phyloP scores from a whole-genome alignment of 441 rosid species.

The Bruguiera hainesii region DNA sequence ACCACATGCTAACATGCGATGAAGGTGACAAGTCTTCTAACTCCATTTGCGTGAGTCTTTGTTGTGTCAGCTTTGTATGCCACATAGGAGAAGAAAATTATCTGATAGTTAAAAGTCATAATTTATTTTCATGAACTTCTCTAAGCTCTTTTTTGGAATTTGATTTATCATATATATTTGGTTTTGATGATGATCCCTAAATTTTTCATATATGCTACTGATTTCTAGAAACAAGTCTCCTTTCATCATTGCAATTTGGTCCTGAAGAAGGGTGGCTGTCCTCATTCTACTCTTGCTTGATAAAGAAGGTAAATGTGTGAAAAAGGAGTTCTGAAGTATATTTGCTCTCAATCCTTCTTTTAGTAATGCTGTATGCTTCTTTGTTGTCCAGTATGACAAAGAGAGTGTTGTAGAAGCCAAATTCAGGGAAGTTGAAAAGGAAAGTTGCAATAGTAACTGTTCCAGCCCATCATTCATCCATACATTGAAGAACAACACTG shows the following conservation, averaged over 20 bases:
- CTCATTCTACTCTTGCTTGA: constrained; percentile 85
- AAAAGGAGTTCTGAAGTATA: neutral
- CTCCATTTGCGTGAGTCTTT: constrained; percentile 9
- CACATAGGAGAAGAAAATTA: too few species aligned
- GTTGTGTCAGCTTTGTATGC: neutral
- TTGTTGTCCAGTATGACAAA: constrained; percentile 54
- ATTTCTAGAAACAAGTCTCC: constrained; percentile 62
- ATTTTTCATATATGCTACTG: constrained; percentile 16
- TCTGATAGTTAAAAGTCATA: too few species aligned
- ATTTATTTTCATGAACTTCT: neutral
- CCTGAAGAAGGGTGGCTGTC: constrained; percentile 93
- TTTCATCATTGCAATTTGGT: constrained; percentile 78
- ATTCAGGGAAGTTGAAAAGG: constrained; percentile 76
- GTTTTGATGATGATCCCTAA: constrained; percentile 6
- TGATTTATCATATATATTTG: constrained; percentile 1
- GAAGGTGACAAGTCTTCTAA: constrained; percentile 49
- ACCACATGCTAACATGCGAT: constrained; percentile 91
- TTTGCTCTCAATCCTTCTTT: constrained; percentile 6
- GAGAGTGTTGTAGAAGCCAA: constrained; percentile 76
- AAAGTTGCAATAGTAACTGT: constrained; percentile 44
- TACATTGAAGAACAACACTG: constrained; percentile 69
- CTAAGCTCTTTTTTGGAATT: constrained; percentile 1
- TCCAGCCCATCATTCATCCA: constrained; percentile 49
- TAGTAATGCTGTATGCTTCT: neutral
- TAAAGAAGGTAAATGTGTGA: constrained; percentile 55